Percentiles rank a stretch among this genome's conserved stretches.
phyloP scores from a whole-genome alignment of 2,329 filamentous ascomycete genomes.

The Xylaria multiplex region DNA sequence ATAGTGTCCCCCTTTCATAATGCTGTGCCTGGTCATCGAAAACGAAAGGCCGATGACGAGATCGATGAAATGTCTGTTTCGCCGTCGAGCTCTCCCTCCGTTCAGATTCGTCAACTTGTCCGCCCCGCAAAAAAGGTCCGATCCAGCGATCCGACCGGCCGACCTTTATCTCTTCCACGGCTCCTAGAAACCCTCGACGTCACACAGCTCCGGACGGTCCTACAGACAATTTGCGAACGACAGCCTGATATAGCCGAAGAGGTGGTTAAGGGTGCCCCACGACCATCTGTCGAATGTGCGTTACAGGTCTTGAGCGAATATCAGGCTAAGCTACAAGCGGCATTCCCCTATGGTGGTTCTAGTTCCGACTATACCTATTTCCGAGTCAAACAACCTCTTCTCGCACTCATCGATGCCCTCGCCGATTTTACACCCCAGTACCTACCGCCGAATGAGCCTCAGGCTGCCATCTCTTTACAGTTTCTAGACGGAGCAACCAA shows the following conservation, averaged over 20 bases:
- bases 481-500: conserved; percentile 92
- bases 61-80: conserved; percentile 93
- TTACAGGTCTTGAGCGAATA: conserved; percentile 85
- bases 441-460: conserved; percentile 87
- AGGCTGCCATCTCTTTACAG: conserved; percentile 82
- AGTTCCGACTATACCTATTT: conserved; percentile 96
- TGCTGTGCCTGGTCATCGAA: conserved; percentile 67
- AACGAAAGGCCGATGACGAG: conserved; percentile 89
- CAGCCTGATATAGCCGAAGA: conserved; percentile 88
- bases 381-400: conserved; percentile 82
- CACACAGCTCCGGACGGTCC: conserved; percentile 81
- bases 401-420: conserved; percentile 85
- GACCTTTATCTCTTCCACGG: conserved; percentile 68
- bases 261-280: conserved; percentile 83
- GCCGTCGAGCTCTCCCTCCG: conserved; percentile 81
- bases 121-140: conserved; percentile 72
- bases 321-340: conserved; percentile 77
- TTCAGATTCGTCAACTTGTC: conserved; percentile 73
- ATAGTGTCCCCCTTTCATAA: conserved; percentile 62
- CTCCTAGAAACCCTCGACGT: conserved; percentile 94
- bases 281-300: conserved; percentile 84
- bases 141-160: conserved; percentile 71
- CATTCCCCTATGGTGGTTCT: conserved; percentile 86
- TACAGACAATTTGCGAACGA: conserved; percentile 91
- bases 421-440: conserved; percentile 96